Conservation (phyloP, 2,329 filamentous ascomycete species). For the Fusarium albidum region DNA sequence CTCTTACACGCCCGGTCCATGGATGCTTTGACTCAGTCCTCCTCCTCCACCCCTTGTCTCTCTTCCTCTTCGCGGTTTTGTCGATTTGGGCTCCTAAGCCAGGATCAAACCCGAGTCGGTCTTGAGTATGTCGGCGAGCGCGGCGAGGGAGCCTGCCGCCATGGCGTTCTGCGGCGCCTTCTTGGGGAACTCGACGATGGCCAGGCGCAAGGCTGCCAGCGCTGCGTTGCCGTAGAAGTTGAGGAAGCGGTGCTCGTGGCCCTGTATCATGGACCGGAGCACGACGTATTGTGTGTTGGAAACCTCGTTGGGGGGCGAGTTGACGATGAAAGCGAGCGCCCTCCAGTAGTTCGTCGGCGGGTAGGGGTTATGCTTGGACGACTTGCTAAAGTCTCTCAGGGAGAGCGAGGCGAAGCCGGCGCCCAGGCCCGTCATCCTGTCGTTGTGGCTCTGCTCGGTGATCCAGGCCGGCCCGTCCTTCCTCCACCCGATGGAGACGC, state of each 20-base stretch:
- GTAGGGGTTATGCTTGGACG: conserved; percentile 74
- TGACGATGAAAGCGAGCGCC: conserved; percentile 77
- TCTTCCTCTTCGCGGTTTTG: background rate
- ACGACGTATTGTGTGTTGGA: conserved; percentile 79
- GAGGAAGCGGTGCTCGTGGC: conserved; percentile 78
- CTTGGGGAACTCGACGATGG: conserved; percentile 77
- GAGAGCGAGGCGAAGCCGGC: conserved; percentile 86
- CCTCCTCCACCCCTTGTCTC: conserved; percentile 1
- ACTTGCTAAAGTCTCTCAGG: conserved; percentile 80
- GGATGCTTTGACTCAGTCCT: conserved; percentile 1
- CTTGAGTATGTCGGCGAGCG: conserved; percentile 62
- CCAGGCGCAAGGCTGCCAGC: conserved; percentile 73
- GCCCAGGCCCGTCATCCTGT: conserved; percentile 84
- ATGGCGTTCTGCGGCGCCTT: conserved; percentile 56
- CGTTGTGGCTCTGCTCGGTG: conserved; percentile 75
- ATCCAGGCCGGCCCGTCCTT: conserved; percentile 68
- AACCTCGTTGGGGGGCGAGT: conserved; percentile 72
- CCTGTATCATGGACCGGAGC: conserved; percentile 74
- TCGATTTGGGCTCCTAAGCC: conserved; percentile 37
- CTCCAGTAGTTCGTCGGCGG: conserved; percentile 86
- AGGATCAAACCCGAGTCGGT: conserved; percentile 59
- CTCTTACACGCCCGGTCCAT: conserved; percentile 15
- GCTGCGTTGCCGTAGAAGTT: conserved; percentile 82
- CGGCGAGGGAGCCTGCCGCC: conserved; percentile 60
- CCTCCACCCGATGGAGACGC: conserved; percentile 77